phyloP scores from a whole-genome alignment of 345 rosid genomes.

The Arabidopsis arenosa region DNA sequence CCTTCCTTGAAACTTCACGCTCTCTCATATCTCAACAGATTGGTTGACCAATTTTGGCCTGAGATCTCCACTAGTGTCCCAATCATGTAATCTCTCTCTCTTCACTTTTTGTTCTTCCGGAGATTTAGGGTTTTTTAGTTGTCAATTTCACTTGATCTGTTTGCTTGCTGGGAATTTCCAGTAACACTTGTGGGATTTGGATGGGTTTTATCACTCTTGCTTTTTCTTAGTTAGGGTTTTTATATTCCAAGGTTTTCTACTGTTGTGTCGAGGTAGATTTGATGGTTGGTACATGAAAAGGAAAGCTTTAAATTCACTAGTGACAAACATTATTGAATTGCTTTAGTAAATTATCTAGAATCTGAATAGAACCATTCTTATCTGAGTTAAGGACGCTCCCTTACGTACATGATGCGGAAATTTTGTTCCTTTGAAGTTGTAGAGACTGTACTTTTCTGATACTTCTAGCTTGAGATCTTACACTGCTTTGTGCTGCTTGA shows the following conservation, averaged over 20 bases:
- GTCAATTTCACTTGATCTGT: slow-evolving; percentile 28
- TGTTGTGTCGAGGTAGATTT: slow-evolving; percentile 11
- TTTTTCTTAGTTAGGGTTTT: slow-evolving; percentile 11
- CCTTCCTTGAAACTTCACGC: slow-evolving; percentile 88
- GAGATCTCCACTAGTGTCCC: slow-evolving; percentile 99
- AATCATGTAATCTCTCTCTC: slow-evolving; percentile 45
- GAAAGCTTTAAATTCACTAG: neutral
- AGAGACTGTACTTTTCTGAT: slow-evolving; percentile 24
- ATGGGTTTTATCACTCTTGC: neutral
- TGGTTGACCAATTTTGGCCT: slow-evolving; percentile 92
- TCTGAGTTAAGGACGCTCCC: neutral
- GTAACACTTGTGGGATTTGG: slow-evolving; percentile 29
- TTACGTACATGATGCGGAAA: neutral
- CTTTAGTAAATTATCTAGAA: neutral
- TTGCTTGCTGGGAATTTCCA: neutral
- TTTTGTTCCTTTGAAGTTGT: slow-evolving; percentile 7
- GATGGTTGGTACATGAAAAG: slow-evolving; percentile 11
- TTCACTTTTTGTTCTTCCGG: neutral
- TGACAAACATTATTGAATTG: slow-evolving; percentile 3
- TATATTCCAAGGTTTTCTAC: neutral
- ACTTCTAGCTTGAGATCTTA: slow-evolving; percentile 14
- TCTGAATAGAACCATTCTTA: slow-evolving; percentile 12
- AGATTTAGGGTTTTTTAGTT: slow-evolving; percentile 26
- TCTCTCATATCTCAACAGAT: slow-evolving; percentile 77
- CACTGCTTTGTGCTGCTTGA: slow-evolving; percentile 9